Base-by-base conservation (phyloP, 352 stramenopile species). In the Phytophthora pinifolia region DNA sequence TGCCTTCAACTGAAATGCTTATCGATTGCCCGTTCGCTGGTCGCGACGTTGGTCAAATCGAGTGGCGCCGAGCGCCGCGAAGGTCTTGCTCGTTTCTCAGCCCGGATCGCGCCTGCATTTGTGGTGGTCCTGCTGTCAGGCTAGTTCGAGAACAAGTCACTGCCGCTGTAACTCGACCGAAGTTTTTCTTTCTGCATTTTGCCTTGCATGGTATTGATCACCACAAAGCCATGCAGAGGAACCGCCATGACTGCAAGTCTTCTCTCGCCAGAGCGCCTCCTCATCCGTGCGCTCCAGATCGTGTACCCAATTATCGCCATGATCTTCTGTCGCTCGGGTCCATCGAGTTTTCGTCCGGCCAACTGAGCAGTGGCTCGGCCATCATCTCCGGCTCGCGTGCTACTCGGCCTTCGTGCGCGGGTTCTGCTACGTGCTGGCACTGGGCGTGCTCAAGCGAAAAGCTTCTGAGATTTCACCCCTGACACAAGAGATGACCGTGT, bases 321-420 rank as follows among this genome's bases (percentile, higher is more conserved):
- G 63, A 72, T 79, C 56, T 76, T 76, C 64, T 55, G 41, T 76
- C 64, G 44, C 59, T 74, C 22, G 70, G 70, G 39, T 79, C 74
- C 59, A 73, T 76, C 48, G 56, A 76, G 56, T 73, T 67, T 44
- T 65, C 47, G 8, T 61, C 58, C 6, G 70, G 70, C 17, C 70
- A 76, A 44, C 37, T 74, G 20, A 72, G 54, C 49, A 79, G 66
- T 39, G 60, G 52, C 1, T 46, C 71, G 6, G 67, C 67, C 51
- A 75, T 73, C 35, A 72, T 65, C 64, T 62, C 64, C 12, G 70
- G 41, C 41, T 80, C 35, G 57, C 65, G 34, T 75, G 62, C 54
- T 80, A 80, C 60, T 65, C 71, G 20, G 64, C 67, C 32, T 55
- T 75, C 39, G 42, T 80, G 15, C 72, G 56, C 37, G 58, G 55